Evolutionary conservation across 495 filamentous ascomycete species (phyloP).

Genomic region (Penicillium ucsense): DNA sequence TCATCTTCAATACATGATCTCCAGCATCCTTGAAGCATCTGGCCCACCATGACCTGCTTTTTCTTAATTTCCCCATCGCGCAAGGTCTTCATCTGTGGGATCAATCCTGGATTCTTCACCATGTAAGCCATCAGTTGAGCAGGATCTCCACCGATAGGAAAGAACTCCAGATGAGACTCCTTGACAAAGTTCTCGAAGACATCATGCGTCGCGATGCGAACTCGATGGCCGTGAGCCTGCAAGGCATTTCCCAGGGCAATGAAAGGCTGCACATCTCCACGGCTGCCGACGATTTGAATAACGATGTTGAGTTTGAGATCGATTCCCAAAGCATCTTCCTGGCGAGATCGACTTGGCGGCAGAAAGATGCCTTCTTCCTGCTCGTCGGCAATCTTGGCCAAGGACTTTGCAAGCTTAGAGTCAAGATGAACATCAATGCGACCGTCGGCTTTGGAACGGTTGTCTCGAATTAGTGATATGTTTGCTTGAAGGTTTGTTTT

Average conservation of each 20-base stretch:
- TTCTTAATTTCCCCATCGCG: conserved; percentile 29
- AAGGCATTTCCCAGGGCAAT: conserved; percentile 49
- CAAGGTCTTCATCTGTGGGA: conserved; percentile 32
- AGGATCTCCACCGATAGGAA: conserved; percentile 53
- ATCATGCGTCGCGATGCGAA: conserved; percentile 51
- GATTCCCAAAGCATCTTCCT: background rate
- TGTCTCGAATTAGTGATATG: too few relatives aligned
- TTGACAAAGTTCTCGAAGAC: conserved; percentile 46
- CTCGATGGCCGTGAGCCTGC: conserved; percentile 30
- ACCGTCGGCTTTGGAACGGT: conserved; percentile 6
- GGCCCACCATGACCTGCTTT: conserved; percentile 33
- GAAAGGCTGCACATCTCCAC: conserved; percentile 62
- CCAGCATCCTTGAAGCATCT: conserved; percentile 49
- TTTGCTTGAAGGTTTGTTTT: too few relatives aligned
- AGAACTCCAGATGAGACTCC: conserved; percentile 40
- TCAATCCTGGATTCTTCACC: conserved; percentile 40
- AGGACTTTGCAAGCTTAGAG: conserved; percentile 11
- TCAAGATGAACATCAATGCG: conserved; percentile 16
- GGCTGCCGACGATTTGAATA: conserved; percentile 60
- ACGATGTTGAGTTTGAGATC: conserved; percentile 50
- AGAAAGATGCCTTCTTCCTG: conserved; percentile 3
- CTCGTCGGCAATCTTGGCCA: conserved; percentile 8
- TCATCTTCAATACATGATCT: conserved; percentile 10
- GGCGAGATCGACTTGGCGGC: background rate
- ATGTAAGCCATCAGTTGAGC: conserved; percentile 49